Base-by-base conservation (phyloP, 805 yeast species). In the Wickerhamomyces silvicola region DNA sequence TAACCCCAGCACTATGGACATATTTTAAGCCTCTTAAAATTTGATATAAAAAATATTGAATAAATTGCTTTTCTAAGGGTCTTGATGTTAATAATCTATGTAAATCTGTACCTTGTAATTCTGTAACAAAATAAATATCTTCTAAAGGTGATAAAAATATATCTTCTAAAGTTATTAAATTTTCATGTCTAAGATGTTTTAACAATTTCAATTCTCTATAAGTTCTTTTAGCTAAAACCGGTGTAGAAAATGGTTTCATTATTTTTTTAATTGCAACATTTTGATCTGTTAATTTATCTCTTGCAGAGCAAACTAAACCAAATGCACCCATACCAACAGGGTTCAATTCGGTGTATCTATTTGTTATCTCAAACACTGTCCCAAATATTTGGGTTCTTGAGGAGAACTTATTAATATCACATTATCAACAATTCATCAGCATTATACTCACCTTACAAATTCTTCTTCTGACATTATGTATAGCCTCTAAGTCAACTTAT, bases 251-350 rank as follows among this genome's bases (percentile, higher is more conserved):
- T 0, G 99, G 98, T 57, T 87, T 90, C 95, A 90, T 85, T 48
- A 92, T 90, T 65, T 92, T 92, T 59, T 92, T 92, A 39, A 92
- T 92, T 29, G 99, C 99, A 22, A 92, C 98, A 45, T 81, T 85
- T 58, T 88, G 95, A 33, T 76, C 78, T 0, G 96, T 87, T 39
- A 88, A 71, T 46, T 80, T 84, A 60, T 92, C 98, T 35, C 80
- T 75, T 2, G 98, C 99, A 7, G 96, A 86, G 56, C 98, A 92
- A 24, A 92, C 99, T 13, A 92, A 70, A 5, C 99, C 99, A 56
- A 92, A 92, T 7, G 98, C 98, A 17, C 99, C 99, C 99, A 92
- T 92, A 0, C 99, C 99, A 31, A 92, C 96, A 2, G 99, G 98
- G 52, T 87, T 90, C 40, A 92, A 70, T 53, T 90, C 95, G 4